Evolutionary conservation across 257 asterid genomes (phyloP).

Genomic region (Capsicum baccatum): DNA sequence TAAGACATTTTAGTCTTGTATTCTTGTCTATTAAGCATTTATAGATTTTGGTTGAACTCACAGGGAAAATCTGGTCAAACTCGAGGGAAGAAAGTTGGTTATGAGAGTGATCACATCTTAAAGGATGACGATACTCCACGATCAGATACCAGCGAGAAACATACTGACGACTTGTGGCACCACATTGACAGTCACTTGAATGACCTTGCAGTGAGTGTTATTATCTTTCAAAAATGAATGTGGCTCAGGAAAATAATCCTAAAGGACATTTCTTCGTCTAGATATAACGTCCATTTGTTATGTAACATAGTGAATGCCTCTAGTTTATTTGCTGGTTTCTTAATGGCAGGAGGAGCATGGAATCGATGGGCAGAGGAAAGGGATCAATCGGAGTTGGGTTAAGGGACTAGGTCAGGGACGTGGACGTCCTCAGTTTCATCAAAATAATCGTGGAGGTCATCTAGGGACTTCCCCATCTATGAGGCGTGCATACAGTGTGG

Average conservation of each 20-base stretch:
- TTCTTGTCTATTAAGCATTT: not conserved
- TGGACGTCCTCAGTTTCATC: conserved; percentile 42
- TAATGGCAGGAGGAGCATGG: conserved; percentile 47
- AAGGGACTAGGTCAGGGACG: conserved; percentile 49
- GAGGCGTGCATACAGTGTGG: conserved; percentile 31
- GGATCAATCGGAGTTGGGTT: conserved; percentile 45
- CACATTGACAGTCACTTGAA: conserved; percentile 45
- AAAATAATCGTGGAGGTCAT: conserved; percentile 43
- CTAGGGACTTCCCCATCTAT: conserved; percentile 38
- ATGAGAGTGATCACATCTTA: conserved; percentile 53
- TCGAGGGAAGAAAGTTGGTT: conserved; percentile 57
- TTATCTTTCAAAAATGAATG: not conserved
- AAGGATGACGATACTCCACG: conserved; percentile 58
- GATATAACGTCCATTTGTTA: no score
- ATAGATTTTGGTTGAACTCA: conserved; percentile 2
- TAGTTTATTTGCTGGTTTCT: not conserved
- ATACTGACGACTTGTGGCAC: conserved; percentile 41
- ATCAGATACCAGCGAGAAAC: conserved; percentile 44
- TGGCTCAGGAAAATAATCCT: no score
- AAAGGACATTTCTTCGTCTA: no score
- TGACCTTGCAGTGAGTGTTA: conserved; percentile 54
- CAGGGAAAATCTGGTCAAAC: conserved; percentile 63
- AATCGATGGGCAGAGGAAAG: conserved; percentile 50
- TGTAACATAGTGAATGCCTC: not conserved
- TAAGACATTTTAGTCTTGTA: conserved; percentile 2